phyloP scores from a whole-genome alignment of 257 asterid genomes.

The Anisodus tanguticus region DNA sequence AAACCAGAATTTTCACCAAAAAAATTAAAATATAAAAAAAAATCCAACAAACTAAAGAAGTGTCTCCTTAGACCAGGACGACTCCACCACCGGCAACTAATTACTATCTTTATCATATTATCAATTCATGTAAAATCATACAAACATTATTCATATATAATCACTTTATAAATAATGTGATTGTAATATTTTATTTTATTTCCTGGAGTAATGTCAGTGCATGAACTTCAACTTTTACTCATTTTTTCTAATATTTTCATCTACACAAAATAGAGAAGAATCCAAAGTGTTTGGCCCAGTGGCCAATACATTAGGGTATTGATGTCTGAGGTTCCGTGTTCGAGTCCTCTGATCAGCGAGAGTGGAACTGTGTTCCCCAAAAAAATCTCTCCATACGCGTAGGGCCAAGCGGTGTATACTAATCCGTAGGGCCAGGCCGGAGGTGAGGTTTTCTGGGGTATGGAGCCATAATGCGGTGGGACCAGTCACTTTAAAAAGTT shows the following conservation, averaged over 20 bases:
- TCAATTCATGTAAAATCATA: background rate
- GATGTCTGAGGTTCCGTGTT: too few species aligned
- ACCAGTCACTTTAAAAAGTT: too few species aligned
- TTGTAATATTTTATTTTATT: background rate
- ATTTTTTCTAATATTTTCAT: background rate
- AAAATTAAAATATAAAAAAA: background rate
- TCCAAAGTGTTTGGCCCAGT: too few species aligned
- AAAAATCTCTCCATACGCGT: too few species aligned
- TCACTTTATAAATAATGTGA: background rate
- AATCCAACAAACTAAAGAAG: too few species aligned
- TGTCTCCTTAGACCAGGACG: background rate
- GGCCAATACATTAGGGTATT: too few species aligned
- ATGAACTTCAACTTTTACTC: background rate
- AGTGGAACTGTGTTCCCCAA: too few species aligned
- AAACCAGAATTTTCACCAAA: background rate
- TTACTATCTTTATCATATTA: background rate
- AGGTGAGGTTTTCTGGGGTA: too few species aligned
- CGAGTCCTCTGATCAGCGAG: too few species aligned
- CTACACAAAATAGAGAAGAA: constrained; percentile 12
- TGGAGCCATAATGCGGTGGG: too few species aligned
- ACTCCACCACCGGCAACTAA: background rate
- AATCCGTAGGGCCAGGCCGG: too few species aligned
- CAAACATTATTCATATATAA: background rate
- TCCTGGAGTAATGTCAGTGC: background rate
- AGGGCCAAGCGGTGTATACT: too few species aligned